Conservation (phyloP, 306 rosid species). For the Glycyrrhiza uralensis region DNA sequence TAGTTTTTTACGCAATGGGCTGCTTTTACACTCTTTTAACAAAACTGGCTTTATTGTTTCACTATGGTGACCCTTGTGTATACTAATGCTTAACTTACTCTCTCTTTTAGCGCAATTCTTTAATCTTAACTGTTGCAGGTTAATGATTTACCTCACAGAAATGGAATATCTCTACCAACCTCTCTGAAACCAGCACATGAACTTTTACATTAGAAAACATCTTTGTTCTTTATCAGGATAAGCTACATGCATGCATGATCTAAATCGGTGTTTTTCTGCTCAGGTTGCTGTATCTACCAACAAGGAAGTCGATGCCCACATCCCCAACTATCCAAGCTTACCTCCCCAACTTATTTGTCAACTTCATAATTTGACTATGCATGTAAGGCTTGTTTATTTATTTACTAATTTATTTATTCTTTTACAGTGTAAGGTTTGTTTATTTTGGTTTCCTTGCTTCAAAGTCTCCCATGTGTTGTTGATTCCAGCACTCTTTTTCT, state of each 20-base stretch:
- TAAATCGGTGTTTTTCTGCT: slow-evolving; percentile 23
- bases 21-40: neutral
- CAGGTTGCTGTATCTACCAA: slow-evolving; percentile 47
- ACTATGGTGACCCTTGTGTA: neutral
- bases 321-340: slow-evolving; percentile 47
- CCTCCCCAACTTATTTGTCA: slow-evolving; percentile 85
- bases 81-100: neutral
- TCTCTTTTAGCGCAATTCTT: neutral
- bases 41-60: neutral
- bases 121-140: neutral
- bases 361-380: slow-evolving; percentile 95
- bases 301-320: slow-evolving; percentile 50
- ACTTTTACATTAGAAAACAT: neutral
- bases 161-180: neutral
- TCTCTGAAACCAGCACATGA: neutral
- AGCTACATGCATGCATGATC: neutral
- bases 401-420: slow-evolving; percentile 7
- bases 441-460: slow-evolving; percentile 15
- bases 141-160: neutral
- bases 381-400: slow-evolving; percentile 53
- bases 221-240: neutral
- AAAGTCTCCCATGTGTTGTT: neutral
- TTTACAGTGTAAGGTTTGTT: slow-evolving; percentile 4
- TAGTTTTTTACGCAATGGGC: neutral
- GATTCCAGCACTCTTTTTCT: slow-evolving; percentile 6